phyloP scores from a whole-genome alignment of 495 filamentous ascomycete genomes.

The Trichoderma asperelloides region DNA sequence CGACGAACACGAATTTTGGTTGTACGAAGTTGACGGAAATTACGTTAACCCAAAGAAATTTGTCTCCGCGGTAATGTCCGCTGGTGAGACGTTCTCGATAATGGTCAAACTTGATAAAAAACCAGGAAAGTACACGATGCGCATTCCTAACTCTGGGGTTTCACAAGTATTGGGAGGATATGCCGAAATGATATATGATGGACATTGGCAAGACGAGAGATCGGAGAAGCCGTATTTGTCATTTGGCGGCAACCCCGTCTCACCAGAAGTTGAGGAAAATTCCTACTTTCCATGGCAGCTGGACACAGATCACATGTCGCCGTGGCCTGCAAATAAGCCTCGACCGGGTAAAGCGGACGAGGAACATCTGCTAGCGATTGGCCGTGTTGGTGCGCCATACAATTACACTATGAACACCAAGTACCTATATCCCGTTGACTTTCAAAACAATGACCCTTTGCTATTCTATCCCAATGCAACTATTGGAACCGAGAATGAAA shows the following conservation, averaged over 20 bases:
- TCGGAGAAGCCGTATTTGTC: neutral
- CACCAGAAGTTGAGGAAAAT: neutral
- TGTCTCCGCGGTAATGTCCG: neutral
- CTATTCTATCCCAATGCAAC: neutral
- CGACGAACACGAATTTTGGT: neutral
- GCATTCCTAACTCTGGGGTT: neutral
- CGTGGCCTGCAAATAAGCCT: neutral
- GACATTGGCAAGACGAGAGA: neutral
- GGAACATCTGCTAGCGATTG: neutral
- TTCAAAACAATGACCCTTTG: neutral
- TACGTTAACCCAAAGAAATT: neutral
- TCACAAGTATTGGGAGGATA: neutral
- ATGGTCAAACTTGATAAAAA: neutral
- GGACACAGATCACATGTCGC: neutral
- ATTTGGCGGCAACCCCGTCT: neutral
- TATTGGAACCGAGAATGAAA: neutral
- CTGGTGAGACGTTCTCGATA: neutral
- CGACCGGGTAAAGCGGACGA: neutral
- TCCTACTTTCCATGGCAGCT: neutral
- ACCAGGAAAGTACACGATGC: neutral
- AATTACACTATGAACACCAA: neutral
- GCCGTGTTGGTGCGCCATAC: neutral
- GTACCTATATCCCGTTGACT: neutral
- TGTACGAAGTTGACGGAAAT: neutral
- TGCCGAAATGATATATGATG: neutral